These are phyloP conservation scores for Dactylellina leptospora DNA, from an alignment of 2,329 filamentous ascomycete genomes.

Conservation along the genomic window DNA sequence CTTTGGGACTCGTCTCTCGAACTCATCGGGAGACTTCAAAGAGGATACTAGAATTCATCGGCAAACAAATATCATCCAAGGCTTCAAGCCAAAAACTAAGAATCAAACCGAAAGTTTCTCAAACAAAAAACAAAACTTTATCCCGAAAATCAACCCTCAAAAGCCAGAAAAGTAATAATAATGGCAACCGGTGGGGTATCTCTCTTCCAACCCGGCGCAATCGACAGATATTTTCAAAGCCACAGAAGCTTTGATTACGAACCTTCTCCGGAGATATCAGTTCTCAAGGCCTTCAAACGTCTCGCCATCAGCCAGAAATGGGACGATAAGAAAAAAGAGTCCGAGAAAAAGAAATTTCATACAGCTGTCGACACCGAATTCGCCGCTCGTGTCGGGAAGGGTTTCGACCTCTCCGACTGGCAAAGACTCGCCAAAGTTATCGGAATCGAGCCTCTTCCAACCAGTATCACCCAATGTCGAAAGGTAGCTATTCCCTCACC, in stretches of 20 bases:
- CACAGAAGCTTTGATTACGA: constrained; percentile 17
- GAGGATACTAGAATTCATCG: not conserved
- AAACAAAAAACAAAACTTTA: too few relatives aligned
- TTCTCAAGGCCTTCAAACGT: constrained; percentile 35
- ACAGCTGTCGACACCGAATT: constrained; percentile 37
- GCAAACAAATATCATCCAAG: too few relatives aligned
- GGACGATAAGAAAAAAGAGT: not conserved
- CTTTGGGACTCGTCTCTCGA: too few relatives aligned
- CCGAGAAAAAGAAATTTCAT: constrained; percentile 33
- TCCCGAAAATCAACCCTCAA: too few relatives aligned
- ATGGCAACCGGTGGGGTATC: constrained; percentile 10
- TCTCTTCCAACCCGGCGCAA: constrained; percentile 32
- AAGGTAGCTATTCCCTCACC: constrained; percentile 17
- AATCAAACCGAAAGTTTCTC: too few relatives aligned
- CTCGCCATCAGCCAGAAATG: constrained; percentile 34
- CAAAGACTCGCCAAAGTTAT: constrained; percentile 44
- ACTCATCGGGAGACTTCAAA: too few relatives aligned
- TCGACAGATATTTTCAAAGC: constrained; percentile 31
- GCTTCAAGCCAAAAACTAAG: too few relatives aligned
- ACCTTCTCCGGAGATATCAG: constrained; percentile 18
- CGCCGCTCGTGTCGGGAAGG: constrained; percentile 22
- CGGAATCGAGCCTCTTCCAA: constrained; percentile 31
- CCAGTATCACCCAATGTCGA: constrained; percentile 36
- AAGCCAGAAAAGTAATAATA: too few relatives aligned
- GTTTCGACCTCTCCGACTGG: constrained; percentile 24